Evolutionary conservation across 139 green algal species (phyloP).

Genomic region (Zygnema circumcarinatum): DNA sequence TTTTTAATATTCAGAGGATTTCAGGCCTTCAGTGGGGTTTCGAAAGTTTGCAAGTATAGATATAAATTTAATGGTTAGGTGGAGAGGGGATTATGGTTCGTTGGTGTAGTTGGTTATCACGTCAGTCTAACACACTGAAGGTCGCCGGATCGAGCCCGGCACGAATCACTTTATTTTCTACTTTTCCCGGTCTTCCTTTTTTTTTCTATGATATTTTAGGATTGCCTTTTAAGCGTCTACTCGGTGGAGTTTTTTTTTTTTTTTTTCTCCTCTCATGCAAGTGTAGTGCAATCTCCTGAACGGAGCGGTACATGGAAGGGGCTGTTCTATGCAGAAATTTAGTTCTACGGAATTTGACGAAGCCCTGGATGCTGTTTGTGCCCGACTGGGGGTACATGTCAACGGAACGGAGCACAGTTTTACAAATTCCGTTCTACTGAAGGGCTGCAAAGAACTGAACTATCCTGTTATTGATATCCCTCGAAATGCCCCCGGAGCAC

Average conservation of each 20-base stretch:
- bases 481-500: conserved; percentile 5
- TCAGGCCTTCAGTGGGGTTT: no score
- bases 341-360: background rate
- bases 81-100: no score
- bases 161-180: no score
- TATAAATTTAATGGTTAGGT: background rate
- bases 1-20: no score
- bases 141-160: no score
- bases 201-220: no score
- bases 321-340: background rate
- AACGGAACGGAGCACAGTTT: conserved; percentile 57
- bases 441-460: conserved; percentile 12
- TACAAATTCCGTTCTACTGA: conserved; percentile 59
- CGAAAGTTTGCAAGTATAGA: background rate
- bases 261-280: background rate
- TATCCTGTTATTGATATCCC: background rate
- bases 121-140: no score
- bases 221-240: no score
- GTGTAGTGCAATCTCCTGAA: background rate
- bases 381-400: conserved; percentile 34
- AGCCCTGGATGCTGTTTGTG: conserved; percentile 36
- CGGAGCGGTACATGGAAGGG: background rate
- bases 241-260: background rate
- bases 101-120: no score
- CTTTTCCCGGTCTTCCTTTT: no score